Evolutionary conservation across 495 filamentous ascomycete species (phyloP), one percentile per base, ranked within the genome.

Genomic region (Xylaria grammica): DNA sequence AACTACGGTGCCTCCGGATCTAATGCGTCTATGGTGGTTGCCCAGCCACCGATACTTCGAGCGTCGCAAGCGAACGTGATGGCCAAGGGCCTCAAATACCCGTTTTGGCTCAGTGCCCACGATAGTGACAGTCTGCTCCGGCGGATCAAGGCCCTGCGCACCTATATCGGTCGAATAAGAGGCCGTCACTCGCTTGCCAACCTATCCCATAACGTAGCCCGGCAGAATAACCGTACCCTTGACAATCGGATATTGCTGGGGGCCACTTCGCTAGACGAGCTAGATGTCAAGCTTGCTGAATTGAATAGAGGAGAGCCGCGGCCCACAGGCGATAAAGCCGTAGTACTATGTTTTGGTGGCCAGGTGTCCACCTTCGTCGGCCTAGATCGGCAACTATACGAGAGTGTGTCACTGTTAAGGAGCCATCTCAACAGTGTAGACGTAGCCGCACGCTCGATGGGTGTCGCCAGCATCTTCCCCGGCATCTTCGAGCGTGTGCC

Each of bases 281-380:
- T n/a, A n/a, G n/a, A n/a, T n/a, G n/a, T n/a, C n/a, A n/a, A n/a
- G n/a, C 19, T 45, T 74, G 29, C 73, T n/a, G n/a, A n/a, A n/a
- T n/a, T n/a, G n/a, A 71, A 57, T 60, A 50, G 24, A 60, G 19
- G 45, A n/a, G 19, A 54, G 50, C 11, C 26, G 40, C 10, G 54
- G 46, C 42, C 24, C 4, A 46, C 6, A 50, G 50, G 3, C 56
- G n/a, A n/a, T n/a, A n/a, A n/a, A n/a, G n/a, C 83, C 0, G 74
- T 85, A 0, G 66, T 87, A 2, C 67, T 88, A 0, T 84, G 81
- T 63, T 86, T 88, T 51, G 84, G 85, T 3, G 84, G 84, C 6
- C 85, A 88, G 61, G 68, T 78, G 0, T 81, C 79, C 0, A 78
- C 61, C 0, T 81, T 62, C 24, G 66, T 86, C 0, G 82, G 83